Base-by-base conservation (phyloP, 176 grass and related monocot genomes). In the Pontederia paniculata region DNA sequence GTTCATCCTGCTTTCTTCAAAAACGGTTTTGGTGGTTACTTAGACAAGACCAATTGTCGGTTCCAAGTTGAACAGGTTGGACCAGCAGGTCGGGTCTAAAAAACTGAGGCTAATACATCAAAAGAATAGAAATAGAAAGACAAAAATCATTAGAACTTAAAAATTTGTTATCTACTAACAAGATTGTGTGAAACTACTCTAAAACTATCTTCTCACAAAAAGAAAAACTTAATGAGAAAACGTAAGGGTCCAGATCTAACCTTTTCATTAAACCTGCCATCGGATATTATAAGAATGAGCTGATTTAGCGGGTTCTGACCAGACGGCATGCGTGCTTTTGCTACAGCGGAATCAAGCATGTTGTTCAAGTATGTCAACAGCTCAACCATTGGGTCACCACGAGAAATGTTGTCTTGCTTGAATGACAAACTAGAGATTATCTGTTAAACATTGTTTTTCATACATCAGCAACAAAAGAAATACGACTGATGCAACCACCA, bases 191-290 rank as follows among this genome's bases (percentile, higher is more conserved):
- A n/a, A n/a, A n/a, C n/a, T n/a, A n/a, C n/a, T n/a, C n/a, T n/a
- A n/a, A n/a, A n/a, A n/a, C n/a, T n/a, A n/a, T n/a, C n/a, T n/a
- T n/a, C n/a, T 48, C 22, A 12, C 54, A 9, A 16, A 0, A 48
- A 12, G 48, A 61, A 22, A 42, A 44, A 11, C 70, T 44, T 11
- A 50, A 68, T 25, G 69, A 54, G 18, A 37, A 80, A 23, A 15
- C 9, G 55, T 54, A 0, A 21, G 9, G 17, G 9, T 12, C 77
- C 57, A 21, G 17, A 21, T 49, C 14, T 21, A 77, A 89, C 85
- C 85, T 97, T 97, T 48, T 97, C 82, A 71, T 87, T 79, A 76
- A 97, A 87, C 55, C 76, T 79, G 15, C 91, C 91, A 77, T 97
- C 91, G 9, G 80, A 78, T 78, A 97, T 87, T 61, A 97, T 86